phyloP scores from a whole-genome alignment of 768 basidiomycete species.

The Tylopilus rubrobrunneus region DNA sequence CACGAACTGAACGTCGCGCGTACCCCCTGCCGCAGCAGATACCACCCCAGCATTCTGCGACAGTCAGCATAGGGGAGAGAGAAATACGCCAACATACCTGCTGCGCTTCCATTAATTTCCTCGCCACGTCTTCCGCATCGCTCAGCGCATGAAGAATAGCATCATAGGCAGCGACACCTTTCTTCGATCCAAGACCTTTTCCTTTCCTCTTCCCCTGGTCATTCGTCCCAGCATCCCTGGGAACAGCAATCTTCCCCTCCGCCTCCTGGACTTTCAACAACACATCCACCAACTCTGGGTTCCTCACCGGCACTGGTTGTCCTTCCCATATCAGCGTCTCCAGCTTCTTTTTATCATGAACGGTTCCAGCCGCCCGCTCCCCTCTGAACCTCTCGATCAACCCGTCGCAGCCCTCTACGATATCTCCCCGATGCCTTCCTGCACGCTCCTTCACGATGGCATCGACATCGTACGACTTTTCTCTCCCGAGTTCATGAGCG shows the following conservation, averaged over 20 bases:
- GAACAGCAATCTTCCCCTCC: conserved; percentile 51
- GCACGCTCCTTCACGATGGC: conserved; percentile 66
- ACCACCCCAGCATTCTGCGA: conserved; percentile 42
- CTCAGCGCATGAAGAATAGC: conserved; percentile 78
- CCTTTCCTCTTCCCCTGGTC: conserved; percentile 34
- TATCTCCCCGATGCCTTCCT: conserved; percentile 48
- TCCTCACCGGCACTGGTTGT: conserved; percentile 77
- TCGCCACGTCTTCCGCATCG: conserved; percentile 84
- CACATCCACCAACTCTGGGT: conserved; percentile 87
- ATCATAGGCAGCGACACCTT: conserved; percentile 84
- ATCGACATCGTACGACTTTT: conserved; percentile 78
- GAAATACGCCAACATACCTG: conserved; percentile 46
- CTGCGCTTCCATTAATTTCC: conserved; percentile 78
- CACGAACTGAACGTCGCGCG: conserved; percentile 77
- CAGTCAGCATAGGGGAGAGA: neutral
- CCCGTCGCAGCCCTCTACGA: conserved; percentile 61
- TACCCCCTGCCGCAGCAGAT: conserved; percentile 38
- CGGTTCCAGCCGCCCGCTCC: conserved; percentile 37
- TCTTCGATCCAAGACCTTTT: conserved; percentile 51
- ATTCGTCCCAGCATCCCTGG: conserved; percentile 21
- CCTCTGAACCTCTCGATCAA: conserved; percentile 49
- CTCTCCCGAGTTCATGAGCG: conserved; percentile 81
- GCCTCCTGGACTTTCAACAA: conserved; percentile 80
- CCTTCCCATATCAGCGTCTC: conserved; percentile 73
- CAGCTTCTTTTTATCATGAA: conserved; percentile 50